Evolutionary conservation across 768 basidiomycete species (phyloP).

Genomic region (Plicaturopsis crispa): DNA sequence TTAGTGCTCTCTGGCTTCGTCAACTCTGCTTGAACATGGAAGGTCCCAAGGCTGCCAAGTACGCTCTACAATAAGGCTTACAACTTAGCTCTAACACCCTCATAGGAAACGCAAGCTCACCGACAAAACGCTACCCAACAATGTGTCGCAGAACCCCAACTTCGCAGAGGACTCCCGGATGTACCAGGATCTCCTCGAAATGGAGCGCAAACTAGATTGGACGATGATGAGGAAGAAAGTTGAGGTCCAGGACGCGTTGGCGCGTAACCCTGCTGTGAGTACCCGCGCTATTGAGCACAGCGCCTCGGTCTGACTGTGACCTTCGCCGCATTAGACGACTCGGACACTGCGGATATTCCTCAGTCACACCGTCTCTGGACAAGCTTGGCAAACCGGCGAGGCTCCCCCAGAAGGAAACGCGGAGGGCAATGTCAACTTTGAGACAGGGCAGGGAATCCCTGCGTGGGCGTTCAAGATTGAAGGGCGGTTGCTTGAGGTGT

Average conservation of each 20-base stretch:
- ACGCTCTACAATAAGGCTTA: constrained; percentile 1
- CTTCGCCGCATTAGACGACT: constrained; percentile 46
- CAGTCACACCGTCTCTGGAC: constrained; percentile 81
- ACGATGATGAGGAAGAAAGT: constrained; percentile 85
- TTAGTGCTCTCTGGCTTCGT: no score
- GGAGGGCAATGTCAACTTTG: constrained; percentile 46
- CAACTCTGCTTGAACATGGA: no score
- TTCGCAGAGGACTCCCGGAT: constrained; percentile 79
- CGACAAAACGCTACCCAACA: constrained; percentile 74
- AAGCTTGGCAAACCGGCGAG: constrained; percentile 71
- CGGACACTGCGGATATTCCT: constrained; percentile 81
- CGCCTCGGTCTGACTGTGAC: neutral
- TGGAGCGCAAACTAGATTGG: constrained; percentile 93
- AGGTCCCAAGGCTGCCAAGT: constrained; percentile 28
- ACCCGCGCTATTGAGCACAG: constrained; percentile 4
- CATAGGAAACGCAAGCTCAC: constrained; percentile 70
- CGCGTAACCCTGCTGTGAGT: constrained; percentile 62
- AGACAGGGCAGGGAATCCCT: constrained; percentile 84
- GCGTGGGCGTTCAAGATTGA: constrained; percentile 87
- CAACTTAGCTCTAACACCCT: constrained; percentile 1
- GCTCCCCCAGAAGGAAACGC: constrained; percentile 25
- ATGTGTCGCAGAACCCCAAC: constrained; percentile 63
- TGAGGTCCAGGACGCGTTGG: constrained; percentile 86
- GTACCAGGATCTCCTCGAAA: constrained; percentile 80
- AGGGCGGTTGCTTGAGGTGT: constrained; percentile 76